A percentile compares a stretch with the other conserved stretches of the same genome.
These are phyloP conservation scores for Monilinia fructigena DNA, from an alignment of 2,329 filamentous ascomycete species.

Conservation along the genomic window DNA sequence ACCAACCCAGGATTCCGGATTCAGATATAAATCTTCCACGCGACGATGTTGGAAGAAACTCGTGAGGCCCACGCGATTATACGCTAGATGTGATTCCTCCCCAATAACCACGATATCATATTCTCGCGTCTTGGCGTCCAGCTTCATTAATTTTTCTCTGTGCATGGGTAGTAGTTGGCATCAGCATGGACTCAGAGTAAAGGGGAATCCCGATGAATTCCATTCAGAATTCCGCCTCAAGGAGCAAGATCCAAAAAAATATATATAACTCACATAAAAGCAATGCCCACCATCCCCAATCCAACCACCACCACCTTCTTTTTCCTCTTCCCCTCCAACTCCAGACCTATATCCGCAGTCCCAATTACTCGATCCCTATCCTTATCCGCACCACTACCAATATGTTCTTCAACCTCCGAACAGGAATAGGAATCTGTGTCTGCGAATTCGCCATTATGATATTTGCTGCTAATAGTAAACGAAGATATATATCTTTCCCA, in stretches of 20 bases:
- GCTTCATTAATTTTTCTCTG: conserved; percentile 86
- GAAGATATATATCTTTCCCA: no score
- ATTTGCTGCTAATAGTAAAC: background rate
- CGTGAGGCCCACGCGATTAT: conserved; percentile 86
- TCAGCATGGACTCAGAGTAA: no score
- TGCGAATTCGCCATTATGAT: conserved; percentile 36
- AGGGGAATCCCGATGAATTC: no score
- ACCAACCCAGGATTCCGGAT: conserved; percentile 76
- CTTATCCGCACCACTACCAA: conserved; percentile 29
- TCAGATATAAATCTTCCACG: conserved; percentile 85
- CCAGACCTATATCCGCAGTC: conserved; percentile 32
- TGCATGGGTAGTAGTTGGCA: accelerated
- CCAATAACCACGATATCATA: conserved; percentile 84
- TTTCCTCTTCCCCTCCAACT: conserved; percentile 54
- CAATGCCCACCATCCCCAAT: conserved; percentile 87
- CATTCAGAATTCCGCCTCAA: no score
- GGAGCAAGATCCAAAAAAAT: no score
- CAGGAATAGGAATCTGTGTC: conserved; percentile 31
- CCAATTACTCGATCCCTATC: conserved; percentile 34
- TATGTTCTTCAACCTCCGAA: conserved; percentile 31
- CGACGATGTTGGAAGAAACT: conserved; percentile 85
- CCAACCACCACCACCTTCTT: conserved; percentile 81
- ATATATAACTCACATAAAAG: conserved; percentile 69
- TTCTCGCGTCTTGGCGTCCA: conserved; percentile 71
- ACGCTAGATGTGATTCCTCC: conserved; percentile 83